A percentile compares a stretch with the other conserved stretches of the same genome.
Conservation (phyloP, 495 filamentous ascomycete species). For the Daldinia decipiens region DNA sequence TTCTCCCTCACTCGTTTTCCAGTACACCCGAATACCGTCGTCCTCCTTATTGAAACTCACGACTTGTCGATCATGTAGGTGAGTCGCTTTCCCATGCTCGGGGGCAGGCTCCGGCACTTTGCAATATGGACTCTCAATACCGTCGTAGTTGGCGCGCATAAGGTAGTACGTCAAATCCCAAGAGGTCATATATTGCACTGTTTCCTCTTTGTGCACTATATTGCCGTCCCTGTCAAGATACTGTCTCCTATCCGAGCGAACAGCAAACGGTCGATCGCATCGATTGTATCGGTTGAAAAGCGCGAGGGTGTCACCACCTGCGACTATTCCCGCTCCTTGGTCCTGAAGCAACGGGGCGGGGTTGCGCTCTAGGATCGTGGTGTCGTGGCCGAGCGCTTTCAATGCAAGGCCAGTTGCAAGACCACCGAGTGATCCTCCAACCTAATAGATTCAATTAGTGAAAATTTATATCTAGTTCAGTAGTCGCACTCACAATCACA, state of each 20-base stretch:
- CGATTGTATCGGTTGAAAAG: conserved; percentile 53
- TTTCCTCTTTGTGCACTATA: conserved; percentile 54
- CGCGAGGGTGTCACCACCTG: conserved; percentile 51
- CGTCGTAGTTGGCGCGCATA: conserved; percentile 66
- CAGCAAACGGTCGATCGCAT: conserved; percentile 49
- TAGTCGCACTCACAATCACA: conserved; percentile 43
- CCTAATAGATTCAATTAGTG: conserved; percentile 41
- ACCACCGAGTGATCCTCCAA: conserved; percentile 62
- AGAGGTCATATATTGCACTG: conserved; percentile 59
- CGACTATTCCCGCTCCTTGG: conserved; percentile 67
- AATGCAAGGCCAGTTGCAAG: conserved; percentile 61
- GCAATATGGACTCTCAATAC: conserved; percentile 59
- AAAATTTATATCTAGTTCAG: background rate
- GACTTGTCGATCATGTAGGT: conserved; percentile 61
- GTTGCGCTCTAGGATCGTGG: conserved; percentile 65
- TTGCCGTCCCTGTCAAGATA: conserved; percentile 59
- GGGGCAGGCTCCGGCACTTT: conserved; percentile 49
- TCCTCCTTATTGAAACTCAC: conserved; percentile 55
- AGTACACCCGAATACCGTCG: conserved; percentile 52
- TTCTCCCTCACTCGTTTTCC: conserved; percentile 50
- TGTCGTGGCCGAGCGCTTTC: conserved; percentile 59
- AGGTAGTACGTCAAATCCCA: conserved; percentile 67
- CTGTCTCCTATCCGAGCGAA: conserved; percentile 51
- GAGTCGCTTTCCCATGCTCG: conserved; percentile 54
- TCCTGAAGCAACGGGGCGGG: conserved; percentile 58